Percentiles rank a stretch among this genome's conserved stretches.
These are phyloP conservation scores for Komagataella mondaviorum DNA, from an alignment of 805 yeast species.

Conservation along the genomic window DNA sequence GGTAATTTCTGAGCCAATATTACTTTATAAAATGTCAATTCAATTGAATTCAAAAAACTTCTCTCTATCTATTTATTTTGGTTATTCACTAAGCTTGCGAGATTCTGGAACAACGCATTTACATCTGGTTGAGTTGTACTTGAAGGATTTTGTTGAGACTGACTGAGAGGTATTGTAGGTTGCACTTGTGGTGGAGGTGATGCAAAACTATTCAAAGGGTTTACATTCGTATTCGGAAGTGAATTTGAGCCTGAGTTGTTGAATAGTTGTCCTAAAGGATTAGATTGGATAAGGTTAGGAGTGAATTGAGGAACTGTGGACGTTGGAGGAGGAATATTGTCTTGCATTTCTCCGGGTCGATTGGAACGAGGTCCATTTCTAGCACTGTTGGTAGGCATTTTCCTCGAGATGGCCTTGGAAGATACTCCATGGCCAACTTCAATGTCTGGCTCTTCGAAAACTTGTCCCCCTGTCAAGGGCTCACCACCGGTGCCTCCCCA, in stretches of 20 bases:
- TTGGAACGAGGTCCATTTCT: conserved; percentile 79
- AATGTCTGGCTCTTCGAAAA: conserved; percentile 94
- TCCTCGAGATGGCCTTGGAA: conserved; percentile 80
- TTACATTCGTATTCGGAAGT: conserved; percentile 2
- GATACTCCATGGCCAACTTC: conserved; percentile 92
- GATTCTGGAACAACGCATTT: conserved; percentile 20
- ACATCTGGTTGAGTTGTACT: conserved; percentile 14
- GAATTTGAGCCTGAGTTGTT: conserved; percentile 4
- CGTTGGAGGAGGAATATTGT: background rate
- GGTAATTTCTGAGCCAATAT: no score
- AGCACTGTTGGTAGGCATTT: conserved; percentile 84
- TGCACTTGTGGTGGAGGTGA: conserved; percentile 9
- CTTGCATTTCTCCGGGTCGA: conserved; percentile 1
- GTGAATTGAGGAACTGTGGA: conserved; percentile 7
- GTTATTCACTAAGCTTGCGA: conserved; percentile 20
- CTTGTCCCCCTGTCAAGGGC: conserved; percentile 65
- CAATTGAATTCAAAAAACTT: no score
- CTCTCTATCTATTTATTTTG: conserved; percentile 6
- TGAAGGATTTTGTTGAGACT: conserved; percentile 11
- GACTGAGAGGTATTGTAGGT: conserved; percentile 20
- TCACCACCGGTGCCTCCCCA: conserved; percentile 97
- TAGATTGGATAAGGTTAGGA: conserved; percentile 3
- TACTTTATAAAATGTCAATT: no score
- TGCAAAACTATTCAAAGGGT: conserved; percentile 4
- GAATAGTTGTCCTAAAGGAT: conserved; percentile 8